A percentile compares a stretch with the other conserved stretches of the same genome.
Conservation (phyloP, 768 basidiomycete genomes). For the Agaricus sinodeliciosus region DNA sequence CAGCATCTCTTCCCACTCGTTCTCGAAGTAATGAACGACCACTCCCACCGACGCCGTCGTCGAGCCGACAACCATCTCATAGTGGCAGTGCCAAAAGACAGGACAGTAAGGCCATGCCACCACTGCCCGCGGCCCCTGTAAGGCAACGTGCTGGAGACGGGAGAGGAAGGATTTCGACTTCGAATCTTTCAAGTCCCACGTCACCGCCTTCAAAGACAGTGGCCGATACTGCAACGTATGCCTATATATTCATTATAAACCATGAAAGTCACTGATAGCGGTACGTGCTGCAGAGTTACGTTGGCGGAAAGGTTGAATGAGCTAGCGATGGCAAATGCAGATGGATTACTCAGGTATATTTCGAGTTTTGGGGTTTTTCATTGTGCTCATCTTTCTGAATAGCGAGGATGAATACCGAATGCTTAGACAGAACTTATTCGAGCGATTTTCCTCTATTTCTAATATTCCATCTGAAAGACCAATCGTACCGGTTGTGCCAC, state of each 20-base stretch:
- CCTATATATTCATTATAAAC: background rate
- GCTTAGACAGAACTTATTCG: conserved; percentile 78
- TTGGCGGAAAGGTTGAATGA: conserved; percentile 80
- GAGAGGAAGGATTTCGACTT: background rate
- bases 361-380: background rate
- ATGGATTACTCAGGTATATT: conserved; percentile 69
- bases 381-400: conserved; percentile 4
- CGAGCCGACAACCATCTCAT: conserved; percentile 12
- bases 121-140: background rate
- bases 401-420: conserved; percentile 86
- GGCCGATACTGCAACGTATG: conserved; percentile 40
- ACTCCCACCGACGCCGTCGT: conserved; percentile 7
- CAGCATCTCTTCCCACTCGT: background rate
- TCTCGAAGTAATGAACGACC: conserved; percentile 3
- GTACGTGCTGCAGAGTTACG: conserved; percentile 41
- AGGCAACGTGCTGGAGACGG: background rate
- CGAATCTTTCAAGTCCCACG: background rate
- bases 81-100: background rate
- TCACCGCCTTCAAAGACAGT: conserved; percentile 4
- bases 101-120: background rate
- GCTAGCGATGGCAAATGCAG: conserved; percentile 70
- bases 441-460: conserved; percentile 59
- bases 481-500: conserved; percentile 46
- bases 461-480: conserved; percentile 56
- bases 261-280: background rate